Conservation (phyloP, 768 basidiomycete genomes). For the Rhodotorula paludigena region DNA sequence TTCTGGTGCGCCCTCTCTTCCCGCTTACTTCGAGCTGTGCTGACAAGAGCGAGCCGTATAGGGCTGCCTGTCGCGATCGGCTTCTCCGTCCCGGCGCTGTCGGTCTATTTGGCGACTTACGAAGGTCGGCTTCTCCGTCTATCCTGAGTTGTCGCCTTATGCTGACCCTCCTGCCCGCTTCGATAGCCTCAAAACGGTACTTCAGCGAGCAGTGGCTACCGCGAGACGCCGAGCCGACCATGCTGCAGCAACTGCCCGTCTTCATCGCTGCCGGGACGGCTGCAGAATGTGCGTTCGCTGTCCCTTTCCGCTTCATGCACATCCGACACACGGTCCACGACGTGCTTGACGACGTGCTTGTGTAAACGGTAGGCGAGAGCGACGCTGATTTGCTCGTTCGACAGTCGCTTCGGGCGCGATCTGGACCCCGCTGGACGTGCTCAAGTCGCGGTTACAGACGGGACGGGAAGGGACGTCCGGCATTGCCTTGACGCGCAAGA, state of each 20-base stretch:
- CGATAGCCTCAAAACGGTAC: constrained; percentile 31
- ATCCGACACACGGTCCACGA: no score
- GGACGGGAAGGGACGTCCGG: constrained; percentile 39
- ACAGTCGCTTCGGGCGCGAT: constrained; percentile 39
- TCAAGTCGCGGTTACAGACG: constrained; percentile 39
- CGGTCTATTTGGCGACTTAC: constrained; percentile 39
- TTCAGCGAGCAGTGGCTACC: constrained; percentile 23
- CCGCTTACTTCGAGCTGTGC: no score
- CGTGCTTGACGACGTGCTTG: no score
- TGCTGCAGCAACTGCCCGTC: constrained; percentile 37
- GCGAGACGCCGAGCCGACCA: constrained; percentile 22
- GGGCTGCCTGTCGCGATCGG: constrained; percentile 40
- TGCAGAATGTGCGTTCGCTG: constrained; percentile 32
- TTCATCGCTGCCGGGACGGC: constrained; percentile 39
- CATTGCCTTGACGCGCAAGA: constrained; percentile 30
- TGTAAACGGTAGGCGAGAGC: no score
- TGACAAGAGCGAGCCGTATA: neutral
- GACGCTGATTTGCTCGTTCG: no score
- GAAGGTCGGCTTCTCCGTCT: constrained; percentile 23
- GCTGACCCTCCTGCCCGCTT: neutral
- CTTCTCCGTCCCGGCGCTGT: constrained; percentile 35
- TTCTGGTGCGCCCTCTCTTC: constrained; percentile 13
- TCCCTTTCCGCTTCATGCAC: no score
- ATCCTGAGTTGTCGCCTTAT: neutral
- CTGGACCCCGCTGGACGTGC: constrained; percentile 39